Conservation (phyloP, 2,329 filamentous ascomycete species). For the Xylariaceae sp. region DNA sequence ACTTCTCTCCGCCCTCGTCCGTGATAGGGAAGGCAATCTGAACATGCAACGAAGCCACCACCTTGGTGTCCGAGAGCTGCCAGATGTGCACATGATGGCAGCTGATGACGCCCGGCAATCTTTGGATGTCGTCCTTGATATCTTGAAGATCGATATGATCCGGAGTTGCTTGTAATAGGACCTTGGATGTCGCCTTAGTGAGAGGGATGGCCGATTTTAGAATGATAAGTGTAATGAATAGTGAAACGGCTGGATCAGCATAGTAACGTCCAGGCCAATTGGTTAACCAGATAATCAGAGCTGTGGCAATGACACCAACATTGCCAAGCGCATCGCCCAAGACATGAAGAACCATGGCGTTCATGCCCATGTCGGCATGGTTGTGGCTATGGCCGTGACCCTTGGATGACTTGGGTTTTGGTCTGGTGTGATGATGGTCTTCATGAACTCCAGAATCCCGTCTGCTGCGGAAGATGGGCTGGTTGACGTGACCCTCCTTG, state of each 20-base stretch:
- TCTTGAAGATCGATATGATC: conserved; percentile 87
- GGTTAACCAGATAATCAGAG: conserved; percentile 90
- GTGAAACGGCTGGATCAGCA: conserved; percentile 88
- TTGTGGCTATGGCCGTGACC: conserved; percentile 72
- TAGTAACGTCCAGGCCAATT: conserved; percentile 83
- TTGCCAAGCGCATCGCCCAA: conserved; percentile 87
- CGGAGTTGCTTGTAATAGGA: conserved; percentile 92
- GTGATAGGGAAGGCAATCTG: conserved; percentile 91
- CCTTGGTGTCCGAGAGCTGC: conserved; percentile 94
- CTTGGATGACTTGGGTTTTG: conserved; percentile 57
- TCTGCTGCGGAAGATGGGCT: conserved; percentile 41
- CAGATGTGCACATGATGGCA: conserved; percentile 98
- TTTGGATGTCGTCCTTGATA: conserved; percentile 89
- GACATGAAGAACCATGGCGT: conserved; percentile 77
- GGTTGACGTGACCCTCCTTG: conserved; percentile 38
- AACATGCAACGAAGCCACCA: conserved; percentile 91
- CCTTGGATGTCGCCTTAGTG: conserved; percentile 80
- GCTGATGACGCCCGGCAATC: conserved; percentile 82
- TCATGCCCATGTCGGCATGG: conserved; percentile 95
- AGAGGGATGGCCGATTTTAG: conserved; percentile 78
- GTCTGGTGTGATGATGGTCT: conserved; percentile 81
- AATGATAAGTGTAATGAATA: conserved; percentile 87
- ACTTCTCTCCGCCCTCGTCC: conserved; percentile 76
- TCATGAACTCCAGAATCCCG: conserved; percentile 66
- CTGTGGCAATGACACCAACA: conserved; percentile 82